Evolutionary conservation across 2,329 filamentous ascomycete genomes (phyloP).

Genomic region (Conoideocrella luteorostrata): DNA sequence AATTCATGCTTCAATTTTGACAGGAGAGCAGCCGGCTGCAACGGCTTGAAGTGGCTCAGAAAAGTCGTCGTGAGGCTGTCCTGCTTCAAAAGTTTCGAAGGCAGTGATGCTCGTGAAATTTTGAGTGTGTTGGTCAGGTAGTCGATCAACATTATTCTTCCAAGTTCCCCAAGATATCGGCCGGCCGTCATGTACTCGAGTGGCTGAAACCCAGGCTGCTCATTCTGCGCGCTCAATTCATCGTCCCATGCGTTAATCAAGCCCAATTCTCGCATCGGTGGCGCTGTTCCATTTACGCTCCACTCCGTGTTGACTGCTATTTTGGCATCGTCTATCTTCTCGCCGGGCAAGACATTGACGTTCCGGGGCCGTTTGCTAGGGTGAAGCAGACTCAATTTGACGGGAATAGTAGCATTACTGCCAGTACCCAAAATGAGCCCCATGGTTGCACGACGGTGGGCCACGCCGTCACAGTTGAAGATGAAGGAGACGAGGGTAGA

Average conservation of each 20-base stretch:
- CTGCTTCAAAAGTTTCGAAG: conserved; percentile 45
- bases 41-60: conserved; percentile 61
- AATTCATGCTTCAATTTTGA: conserved; percentile 46
- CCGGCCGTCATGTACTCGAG: conserved; percentile 82
- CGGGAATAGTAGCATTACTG: conserved; percentile 72
- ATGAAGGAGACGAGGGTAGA: conserved; percentile 73
- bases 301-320: conserved; percentile 80
- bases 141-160: conserved; percentile 62
- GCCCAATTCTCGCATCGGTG: conserved; percentile 54
- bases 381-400: conserved; percentile 57
- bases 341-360: conserved; percentile 41
- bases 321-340: conserved; percentile 45
- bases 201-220: conserved; percentile 70
- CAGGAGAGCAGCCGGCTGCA: conserved; percentile 35
- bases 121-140: conserved; percentile 45
- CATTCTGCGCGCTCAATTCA: conserved; percentile 58
- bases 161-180: conserved; percentile 70
- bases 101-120: conserved; percentile 40
- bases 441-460: conserved; percentile 64
- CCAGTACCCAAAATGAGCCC: conserved; percentile 77
- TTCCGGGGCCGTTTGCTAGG: conserved; percentile 51
- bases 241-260: conserved; percentile 68
- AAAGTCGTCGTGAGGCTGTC: conserved; percentile 68
- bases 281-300: conserved; percentile 71
- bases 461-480: conserved; percentile 58